A percentile compares a stretch with the other conserved stretches of the same genome.
Evolutionary conservation across 495 filamentous ascomycete genomes (phyloP).

Genomic region (Xanthoparmelia taractica): DNA sequence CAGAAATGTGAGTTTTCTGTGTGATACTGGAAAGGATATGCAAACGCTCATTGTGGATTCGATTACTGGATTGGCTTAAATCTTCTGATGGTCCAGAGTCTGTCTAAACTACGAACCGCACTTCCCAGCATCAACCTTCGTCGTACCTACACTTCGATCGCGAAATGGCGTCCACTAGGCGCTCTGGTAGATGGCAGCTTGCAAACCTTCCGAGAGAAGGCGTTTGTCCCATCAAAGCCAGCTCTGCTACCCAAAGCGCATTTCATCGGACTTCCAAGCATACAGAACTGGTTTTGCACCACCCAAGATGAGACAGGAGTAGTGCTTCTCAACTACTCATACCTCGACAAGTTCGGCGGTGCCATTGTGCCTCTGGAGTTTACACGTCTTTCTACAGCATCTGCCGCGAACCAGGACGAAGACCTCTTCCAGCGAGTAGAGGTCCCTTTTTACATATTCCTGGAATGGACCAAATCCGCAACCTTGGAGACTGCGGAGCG

Average conservation of each 20-base stretch:
- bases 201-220: constrained; percentile 41
- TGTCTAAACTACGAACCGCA: neutral
- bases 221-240: constrained; percentile 42
- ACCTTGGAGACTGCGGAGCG: constrained; percentile 27
- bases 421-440: constrained; percentile 47
- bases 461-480: constrained; percentile 43
- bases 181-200: constrained; percentile 17
- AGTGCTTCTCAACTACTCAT: constrained; percentile 38
- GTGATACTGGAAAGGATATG: too few species aligned
- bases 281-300: constrained; percentile 46
- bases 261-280: constrained; percentile 43
- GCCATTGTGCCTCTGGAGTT: constrained; percentile 54
- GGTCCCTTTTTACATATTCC: constrained; percentile 50
- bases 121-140: neutral
- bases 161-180: constrained; percentile 17
- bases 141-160: neutral
- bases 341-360: constrained; percentile 43
- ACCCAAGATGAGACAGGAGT: constrained; percentile 8
- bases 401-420: constrained; percentile 1
- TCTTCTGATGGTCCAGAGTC: neutral
- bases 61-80: too few species aligned
- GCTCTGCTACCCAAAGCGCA: constrained; percentile 40
- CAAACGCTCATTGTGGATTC: too few species aligned
- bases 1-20: too few species aligned
- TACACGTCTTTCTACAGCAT: constrained; percentile 27